A percentile compares a stretch with the other conserved stretches of the same genome.
Evolutionary conservation across 1,139 yeast genomes (phyloP).

Genomic region (Lodderomyces orthopsilosis): DNA sequence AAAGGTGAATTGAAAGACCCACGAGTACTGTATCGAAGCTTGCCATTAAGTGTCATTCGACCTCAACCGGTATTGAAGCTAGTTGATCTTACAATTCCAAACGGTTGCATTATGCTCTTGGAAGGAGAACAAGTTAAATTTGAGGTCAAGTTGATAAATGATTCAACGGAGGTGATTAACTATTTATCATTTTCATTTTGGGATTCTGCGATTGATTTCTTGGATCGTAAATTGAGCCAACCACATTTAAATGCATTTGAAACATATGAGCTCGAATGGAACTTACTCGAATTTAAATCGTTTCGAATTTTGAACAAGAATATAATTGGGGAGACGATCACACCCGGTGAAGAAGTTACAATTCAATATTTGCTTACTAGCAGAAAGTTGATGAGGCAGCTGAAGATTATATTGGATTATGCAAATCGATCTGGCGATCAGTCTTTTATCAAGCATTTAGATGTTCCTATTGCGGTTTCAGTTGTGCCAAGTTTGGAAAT

Average conservation of each 20-base stretch:
- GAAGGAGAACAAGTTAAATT: conserved; percentile 70
- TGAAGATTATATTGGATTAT: conserved; percentile 66
- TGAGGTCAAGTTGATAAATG: conserved; percentile 53
- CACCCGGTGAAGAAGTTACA: conserved; percentile 29
- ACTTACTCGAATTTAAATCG: conserved; percentile 57
- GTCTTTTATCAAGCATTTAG: conserved; percentile 52
- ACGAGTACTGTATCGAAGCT: conserved; percentile 8
- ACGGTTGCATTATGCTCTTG: conserved; percentile 71
- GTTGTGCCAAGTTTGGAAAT: conserved; percentile 72
- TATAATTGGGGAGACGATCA: conserved; percentile 31
- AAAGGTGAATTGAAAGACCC: background rate
- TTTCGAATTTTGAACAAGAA: conserved; percentile 45
- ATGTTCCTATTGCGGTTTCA: conserved; percentile 64
- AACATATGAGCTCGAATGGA: conserved; percentile 73
- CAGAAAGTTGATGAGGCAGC: conserved; percentile 69
- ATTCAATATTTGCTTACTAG: conserved; percentile 66
- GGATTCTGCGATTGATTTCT: conserved; percentile 72
- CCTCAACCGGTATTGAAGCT: conserved; percentile 67
- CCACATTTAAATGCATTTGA: conserved; percentile 51
- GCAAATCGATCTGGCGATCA: conserved; percentile 41
- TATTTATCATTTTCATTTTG: conserved; percentile 59
- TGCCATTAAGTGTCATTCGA: conserved; percentile 46
- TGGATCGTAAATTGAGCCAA: conserved; percentile 37
- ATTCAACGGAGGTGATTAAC: conserved; percentile 54
- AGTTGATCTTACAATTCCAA: conserved; percentile 52